Conservation (phyloP, 768 basidiomycete genomes). For the Trametes elegans region DNA sequence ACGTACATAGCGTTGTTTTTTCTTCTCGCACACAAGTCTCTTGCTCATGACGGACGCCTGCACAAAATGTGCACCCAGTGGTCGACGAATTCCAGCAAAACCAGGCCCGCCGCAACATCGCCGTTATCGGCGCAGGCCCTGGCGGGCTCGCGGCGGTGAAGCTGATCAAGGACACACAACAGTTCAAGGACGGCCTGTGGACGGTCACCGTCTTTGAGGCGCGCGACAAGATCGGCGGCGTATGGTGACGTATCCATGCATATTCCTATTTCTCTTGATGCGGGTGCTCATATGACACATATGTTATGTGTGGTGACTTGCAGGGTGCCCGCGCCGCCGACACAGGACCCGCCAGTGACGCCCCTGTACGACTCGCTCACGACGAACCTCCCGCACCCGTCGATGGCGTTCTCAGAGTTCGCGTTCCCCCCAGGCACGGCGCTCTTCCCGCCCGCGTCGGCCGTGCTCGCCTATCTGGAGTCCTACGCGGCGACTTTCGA, state of each 20-base stretch:
- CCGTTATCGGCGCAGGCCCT: slow-evolving; percentile 77
- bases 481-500: slow-evolving; percentile 62
- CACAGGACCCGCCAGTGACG: slow-evolving; percentile 54
- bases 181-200: slow-evolving; percentile 64
- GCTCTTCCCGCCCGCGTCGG: slow-evolving; percentile 60
- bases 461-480: slow-evolving; percentile 68
- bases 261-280: background rate
- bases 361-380: slow-evolving; percentile 78
- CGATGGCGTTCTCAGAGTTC: slow-evolving; percentile 68
- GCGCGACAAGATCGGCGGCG: slow-evolving; percentile 64
- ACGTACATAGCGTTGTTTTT: background rate
- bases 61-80: background rate
- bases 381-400: slow-evolving; percentile 78
- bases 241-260: slow-evolving; percentile 53
- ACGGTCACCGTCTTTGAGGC: slow-evolving; percentile 61
- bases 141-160: slow-evolving; percentile 71
- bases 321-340: slow-evolving; percentile 56
- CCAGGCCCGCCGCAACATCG: slow-evolving; percentile 37
- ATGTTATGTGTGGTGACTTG: background rate
- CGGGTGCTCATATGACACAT: background rate
- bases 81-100: slow-evolving; percentile 6
- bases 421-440: slow-evolving; percentile 71
- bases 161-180: slow-evolving; percentile 54
- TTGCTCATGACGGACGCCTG: background rate
- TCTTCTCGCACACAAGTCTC: background rate